A percentile compares a stretch with the other conserved stretches of the same genome.
These are phyloP conservation scores for Phanerodontia chrysosporium DNA, from an alignment of 768 basidiomycete genomes.

Conservation along the genomic window DNA sequence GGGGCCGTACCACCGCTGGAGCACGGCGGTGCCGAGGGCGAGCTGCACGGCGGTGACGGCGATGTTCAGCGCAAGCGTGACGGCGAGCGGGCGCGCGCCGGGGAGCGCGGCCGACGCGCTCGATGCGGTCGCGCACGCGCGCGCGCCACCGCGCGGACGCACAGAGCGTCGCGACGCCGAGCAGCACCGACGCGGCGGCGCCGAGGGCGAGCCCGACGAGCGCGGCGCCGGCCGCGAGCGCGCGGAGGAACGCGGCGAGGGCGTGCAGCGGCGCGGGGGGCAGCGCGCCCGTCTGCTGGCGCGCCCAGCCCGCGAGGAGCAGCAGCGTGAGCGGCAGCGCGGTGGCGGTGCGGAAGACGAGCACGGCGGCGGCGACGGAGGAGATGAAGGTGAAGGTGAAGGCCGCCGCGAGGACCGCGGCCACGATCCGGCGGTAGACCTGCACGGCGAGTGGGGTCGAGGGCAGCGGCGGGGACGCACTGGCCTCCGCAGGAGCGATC, in stretches of 20 bases:
- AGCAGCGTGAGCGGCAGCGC: not conserved
- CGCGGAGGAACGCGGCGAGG: not conserved
- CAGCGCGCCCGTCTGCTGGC: not conserved
- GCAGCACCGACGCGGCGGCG: not conserved
- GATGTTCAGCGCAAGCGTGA: not conserved
- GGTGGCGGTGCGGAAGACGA: not conserved
- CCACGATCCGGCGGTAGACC: not conserved
- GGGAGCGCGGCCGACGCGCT: not conserved
- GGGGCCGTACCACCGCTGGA: not conserved
- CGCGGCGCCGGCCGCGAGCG: not conserved
- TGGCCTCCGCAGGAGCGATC: not conserved
- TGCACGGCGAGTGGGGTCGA: not conserved
- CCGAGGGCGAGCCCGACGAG: not conserved
- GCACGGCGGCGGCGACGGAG: not conserved
- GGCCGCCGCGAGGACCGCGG: not conserved
- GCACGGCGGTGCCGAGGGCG: not conserved
- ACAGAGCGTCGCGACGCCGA: not conserved
- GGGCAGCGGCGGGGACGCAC: not conserved
- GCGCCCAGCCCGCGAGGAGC: not conserved
- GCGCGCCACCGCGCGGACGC: not conserved
- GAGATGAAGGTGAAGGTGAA: not conserved
- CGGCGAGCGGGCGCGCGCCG: not conserved
- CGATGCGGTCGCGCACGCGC: not conserved
- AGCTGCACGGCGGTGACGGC: not conserved
- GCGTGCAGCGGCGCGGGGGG: not conserved